These are phyloP conservation scores for Flaveria floridana DNA, from an alignment of 140 eudicot genomes.

Conservation along the genomic window DNA sequence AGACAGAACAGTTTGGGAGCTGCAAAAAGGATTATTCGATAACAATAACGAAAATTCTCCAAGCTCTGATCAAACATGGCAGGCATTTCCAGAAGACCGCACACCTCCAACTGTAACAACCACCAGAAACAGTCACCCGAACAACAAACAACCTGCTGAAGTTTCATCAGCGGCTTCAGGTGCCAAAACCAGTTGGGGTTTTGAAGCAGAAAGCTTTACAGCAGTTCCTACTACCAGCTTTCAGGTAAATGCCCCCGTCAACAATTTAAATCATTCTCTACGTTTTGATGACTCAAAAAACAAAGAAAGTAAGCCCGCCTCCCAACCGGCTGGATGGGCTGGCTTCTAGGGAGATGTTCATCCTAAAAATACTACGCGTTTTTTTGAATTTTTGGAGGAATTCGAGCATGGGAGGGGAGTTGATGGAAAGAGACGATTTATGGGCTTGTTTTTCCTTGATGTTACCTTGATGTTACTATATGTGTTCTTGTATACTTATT, in stretches of 20 bases:
- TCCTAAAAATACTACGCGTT: neutral
- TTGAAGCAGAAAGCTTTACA: slow-evolving; percentile 72
- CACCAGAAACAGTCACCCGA: slow-evolving; percentile 54
- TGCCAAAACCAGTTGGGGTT: slow-evolving; percentile 51
- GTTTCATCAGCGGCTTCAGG: slow-evolving; percentile 35
- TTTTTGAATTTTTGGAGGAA: neutral
- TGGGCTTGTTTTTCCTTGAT: slow-evolving; percentile 19
- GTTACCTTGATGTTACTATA: neutral
- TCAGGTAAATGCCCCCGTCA: slow-evolving; percentile 37
- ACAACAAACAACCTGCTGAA: slow-evolving; percentile 42
- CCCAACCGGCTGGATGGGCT: slow-evolving; percentile 99
- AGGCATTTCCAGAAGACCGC: slow-evolving; percentile 57
- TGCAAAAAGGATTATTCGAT: slow-evolving; percentile 57
- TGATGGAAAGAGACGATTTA: slow-evolving; percentile 13
- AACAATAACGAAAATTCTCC: slow-evolving; percentile 39
- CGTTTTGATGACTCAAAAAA: slow-evolving; percentile 52
- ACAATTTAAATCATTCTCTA: slow-evolving; percentile 43
- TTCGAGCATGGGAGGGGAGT: slow-evolving; percentile 12
- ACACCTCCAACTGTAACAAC: slow-evolving; percentile 32
- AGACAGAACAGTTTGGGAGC: slow-evolving; percentile 46
- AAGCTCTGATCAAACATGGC: slow-evolving; percentile 60
- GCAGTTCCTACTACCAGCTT: slow-evolving; percentile 63
- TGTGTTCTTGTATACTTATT: slow-evolving; percentile 31
- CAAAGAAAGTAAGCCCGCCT: slow-evolving; percentile 56
- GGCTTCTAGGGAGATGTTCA: slow-evolving; percentile 54